Conservation (phyloP, 331 rosid genomes). For the Phaseolus coccineus region DNA sequence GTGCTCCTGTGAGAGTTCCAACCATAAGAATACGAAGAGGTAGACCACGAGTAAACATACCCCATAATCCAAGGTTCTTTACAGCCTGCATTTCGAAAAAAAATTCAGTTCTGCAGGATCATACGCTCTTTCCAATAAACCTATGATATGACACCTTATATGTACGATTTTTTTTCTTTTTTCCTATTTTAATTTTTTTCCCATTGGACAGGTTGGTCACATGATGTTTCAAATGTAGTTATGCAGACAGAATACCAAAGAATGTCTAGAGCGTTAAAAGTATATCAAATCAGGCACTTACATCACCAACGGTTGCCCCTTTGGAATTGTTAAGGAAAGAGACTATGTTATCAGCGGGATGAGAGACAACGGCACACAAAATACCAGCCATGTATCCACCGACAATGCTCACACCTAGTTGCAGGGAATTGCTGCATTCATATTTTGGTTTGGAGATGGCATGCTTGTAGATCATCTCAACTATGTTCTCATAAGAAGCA, state of each 20-base stretch:
- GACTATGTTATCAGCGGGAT: slow-evolving; percentile 95
- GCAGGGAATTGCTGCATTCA: slow-evolving; percentile 73
- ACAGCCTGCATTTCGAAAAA: slow-evolving; percentile 65
- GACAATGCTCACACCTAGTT: slow-evolving; percentile 84
- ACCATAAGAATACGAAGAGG: slow-evolving; percentile 95
- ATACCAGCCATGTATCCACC: slow-evolving; percentile 94
- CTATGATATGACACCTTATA: neutral
- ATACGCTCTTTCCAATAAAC: neutral
- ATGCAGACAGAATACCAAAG: neutral
- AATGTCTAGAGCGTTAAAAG: neutral
- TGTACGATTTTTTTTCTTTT: neutral
- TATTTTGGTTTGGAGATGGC: slow-evolving; percentile 73
- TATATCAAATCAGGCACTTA: slow-evolving; percentile 46
- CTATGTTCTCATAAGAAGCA: slow-evolving; percentile 88
- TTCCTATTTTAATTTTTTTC: neutral
- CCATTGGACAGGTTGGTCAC: neutral
- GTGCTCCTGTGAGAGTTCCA: slow-evolving; percentile 94
- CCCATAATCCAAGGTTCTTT: slow-evolving; percentile 74
- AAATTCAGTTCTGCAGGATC: neutral
- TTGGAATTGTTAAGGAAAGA: slow-evolving; percentile 90
- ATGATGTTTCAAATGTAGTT: slow-evolving; percentile 5
- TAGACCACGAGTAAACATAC: slow-evolving; percentile 89
- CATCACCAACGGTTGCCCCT: slow-evolving; percentile 90
- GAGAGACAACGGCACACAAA: slow-evolving; percentile 85
- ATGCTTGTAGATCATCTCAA: slow-evolving; percentile 77